phyloP scores from a whole-genome alignment of 306 rosid species.

The Astragalus glycyphyllos region DNA sequence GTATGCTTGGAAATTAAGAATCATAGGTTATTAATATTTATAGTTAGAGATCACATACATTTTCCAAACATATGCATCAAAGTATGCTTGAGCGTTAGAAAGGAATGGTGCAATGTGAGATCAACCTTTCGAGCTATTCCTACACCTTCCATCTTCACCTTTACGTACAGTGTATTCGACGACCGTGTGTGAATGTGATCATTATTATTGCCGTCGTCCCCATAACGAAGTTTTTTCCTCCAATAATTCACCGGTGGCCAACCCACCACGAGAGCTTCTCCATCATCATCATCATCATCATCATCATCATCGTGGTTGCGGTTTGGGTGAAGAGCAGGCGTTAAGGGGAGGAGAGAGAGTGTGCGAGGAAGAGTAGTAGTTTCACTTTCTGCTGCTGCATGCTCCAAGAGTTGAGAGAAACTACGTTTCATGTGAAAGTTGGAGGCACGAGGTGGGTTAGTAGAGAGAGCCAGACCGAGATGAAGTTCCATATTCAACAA shows the following conservation, averaged over 20 bases:
- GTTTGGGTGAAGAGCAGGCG: conserved; percentile 49
- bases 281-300: too few relatives aligned
- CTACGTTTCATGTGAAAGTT: conserved; percentile 48
- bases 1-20: too few relatives aligned
- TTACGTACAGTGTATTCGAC: conserved; percentile 45
- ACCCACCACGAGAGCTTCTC: conserved; percentile 62
- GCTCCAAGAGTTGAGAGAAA: conserved; percentile 44
- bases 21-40: too few relatives aligned
- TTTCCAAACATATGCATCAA: conserved; percentile 78
- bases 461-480: conserved; percentile 67
- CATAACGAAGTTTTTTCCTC: conserved; percentile 57
- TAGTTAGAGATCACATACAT: too few relatives aligned
- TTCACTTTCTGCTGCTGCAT: neutral
- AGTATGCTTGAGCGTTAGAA: conserved; percentile 56
- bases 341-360: conserved; percentile 68
- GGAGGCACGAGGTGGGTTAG: conserved; percentile 7
- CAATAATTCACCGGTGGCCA: conserved; percentile 79
- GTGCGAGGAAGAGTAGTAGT: conserved; percentile 49
- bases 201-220: conserved; percentile 2
- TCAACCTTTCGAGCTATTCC: conserved; percentile 83
- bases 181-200: neutral
- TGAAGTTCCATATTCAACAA: conserved; percentile 69
- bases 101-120: conserved; percentile 55
- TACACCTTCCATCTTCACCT: conserved; percentile 94
- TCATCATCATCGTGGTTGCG: conserved; percentile 43